Evolutionary conservation across 164 flowering plant species (phyloP), one percentile per base, ranked within the genome.

Genomic region (Aristolochia contorta): DNA sequence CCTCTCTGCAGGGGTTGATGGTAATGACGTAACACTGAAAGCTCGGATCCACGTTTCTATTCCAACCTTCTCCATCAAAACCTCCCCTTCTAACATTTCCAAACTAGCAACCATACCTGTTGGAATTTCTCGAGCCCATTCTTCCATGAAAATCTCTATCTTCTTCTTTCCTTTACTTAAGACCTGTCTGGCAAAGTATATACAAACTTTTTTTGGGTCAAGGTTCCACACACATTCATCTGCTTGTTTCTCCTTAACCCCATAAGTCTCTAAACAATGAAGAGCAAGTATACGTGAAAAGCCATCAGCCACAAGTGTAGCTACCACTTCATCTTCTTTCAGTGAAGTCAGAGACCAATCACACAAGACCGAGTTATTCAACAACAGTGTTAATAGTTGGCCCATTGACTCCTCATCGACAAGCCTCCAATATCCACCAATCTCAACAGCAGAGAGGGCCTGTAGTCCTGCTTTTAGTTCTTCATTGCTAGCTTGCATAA

Each of bases 81-180:
- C 87, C 71, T 90, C 96, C n/a, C 97, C 96, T 72, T 93, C 86
- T 70, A 93, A 67, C 86, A 86, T 85, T 23, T 83, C 89, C 57
- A 93, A 76, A 61, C 65, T 77, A 1, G 82, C 82, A 6, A 59
- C 54, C 84, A 93, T 82, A 23, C 96, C 87, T 0, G 61, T 69
- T 0, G 97, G 97, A 65, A 86, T 71, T 68, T 73, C 80, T 61
- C 54, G 67, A 63, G 4, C 65, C 99, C 94, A 86, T 61, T 80
- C 81, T 27, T 75, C 86, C 87, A 86, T 77, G 61, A 93, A 86
- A 50, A 32, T 74, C 48, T 84, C 91, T 77, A 79, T 70, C 78
- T 75, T 93, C 81, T 58, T 84, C 75, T 84, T 86, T 58, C 83
- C 91, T 37, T 61, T 75, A 30, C 69, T 75, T 63, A 93, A 65